Percentiles rank a stretch among this genome's conserved stretches.
Conservation (phyloP, 2,329 filamentous ascomycete species). For the Fusarium sublunatum region DNA sequence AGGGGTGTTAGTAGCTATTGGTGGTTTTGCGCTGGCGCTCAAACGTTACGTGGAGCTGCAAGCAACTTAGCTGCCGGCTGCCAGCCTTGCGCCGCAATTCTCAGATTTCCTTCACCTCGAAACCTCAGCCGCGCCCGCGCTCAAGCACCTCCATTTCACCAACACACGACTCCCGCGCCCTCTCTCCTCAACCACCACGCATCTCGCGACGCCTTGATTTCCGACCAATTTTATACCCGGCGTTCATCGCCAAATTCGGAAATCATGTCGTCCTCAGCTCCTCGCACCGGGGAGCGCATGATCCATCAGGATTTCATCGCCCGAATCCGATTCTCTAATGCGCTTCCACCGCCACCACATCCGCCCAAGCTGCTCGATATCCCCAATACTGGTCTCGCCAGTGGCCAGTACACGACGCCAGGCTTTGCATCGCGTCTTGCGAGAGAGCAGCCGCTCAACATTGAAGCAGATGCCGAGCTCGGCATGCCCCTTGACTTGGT, state of each 20-base stretch:
- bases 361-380: conserved; percentile 98
- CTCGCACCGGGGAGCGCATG: conserved; percentile 65
- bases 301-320: conserved; percentile 97
- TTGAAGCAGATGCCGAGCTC: conserved; percentile 96
- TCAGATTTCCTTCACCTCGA: conserved; percentile 37
- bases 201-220: conserved; percentile 7
- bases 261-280: conserved; percentile 39
- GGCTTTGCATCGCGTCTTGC: conserved; percentile 90
- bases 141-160: conserved; percentile 34
- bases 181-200: background rate
- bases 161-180: conserved; percentile 13
- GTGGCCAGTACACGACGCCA: conserved; percentile 88
- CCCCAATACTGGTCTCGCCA: conserved; percentile 88
- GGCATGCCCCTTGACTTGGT: conserved; percentile 97
- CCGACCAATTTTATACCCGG: conserved; percentile 10
- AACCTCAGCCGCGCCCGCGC: conserved; percentile 38
- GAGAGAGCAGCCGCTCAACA: conserved; percentile 91
- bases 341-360: conserved; percentile 91
- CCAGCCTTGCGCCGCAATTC: conserved; percentile 44
- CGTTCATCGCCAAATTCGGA: conserved; percentile 27
- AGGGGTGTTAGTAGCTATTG: background rate
- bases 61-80: no score
- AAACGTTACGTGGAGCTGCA: conserved; percentile 30
- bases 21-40: background rate
- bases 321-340: conserved; percentile 94